Base-by-base conservation (phyloP, 2,329 filamentous ascomycete genomes). In the Davidsoniella virescens region DNA sequence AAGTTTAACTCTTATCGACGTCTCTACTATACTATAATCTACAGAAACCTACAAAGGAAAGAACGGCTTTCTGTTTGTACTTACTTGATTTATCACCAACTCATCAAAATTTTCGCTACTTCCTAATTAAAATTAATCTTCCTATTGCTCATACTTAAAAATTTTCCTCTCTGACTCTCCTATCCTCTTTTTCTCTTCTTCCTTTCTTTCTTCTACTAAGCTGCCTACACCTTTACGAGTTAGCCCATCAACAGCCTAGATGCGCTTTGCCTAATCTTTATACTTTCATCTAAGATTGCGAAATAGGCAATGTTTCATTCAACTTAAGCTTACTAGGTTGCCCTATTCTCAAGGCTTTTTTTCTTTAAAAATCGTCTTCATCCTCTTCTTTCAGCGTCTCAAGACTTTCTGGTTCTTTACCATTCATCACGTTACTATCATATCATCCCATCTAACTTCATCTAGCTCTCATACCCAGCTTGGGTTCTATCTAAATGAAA, bases 111-210 rank as follows among this genome's bases (percentile, higher is more conserved):
- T 33, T 12, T 33, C 8, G 12, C 8, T 33, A 33, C 29, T 9
- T 33, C 29, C 29, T 33, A 12, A 33, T 33, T 33, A 12, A 6
- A 33, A 4, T 33, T 33, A 8, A 6, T 12, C 12, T 33, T 12
- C 4, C 29, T 33, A 9, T 33, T 33, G 3, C 8, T 33, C 29
- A 33, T 33, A 33, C 12, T 12, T 12, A 33, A 33, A 3, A 33
- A 40, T 16, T 40, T n/a, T 16, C 18, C 38, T 16, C 39, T 23
- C 12, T 46, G 17, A 7, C n/a, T 44, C 25, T 42, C 41, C 33
- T 49, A 40, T 43, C 20, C 25, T 29, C 20, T 52, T 38, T 44
- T 43, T 40, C 25, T 29, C 33, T 52, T 38, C 23, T 48, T 44
- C 41, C 44, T 42, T 38, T 52, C 29, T 29, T 48, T 40, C 29